These are phyloP conservation scores for Stephanodiscus minutulus DNA, from an alignment of 108 stramenopile genomes.

Conservation along the genomic window DNA sequence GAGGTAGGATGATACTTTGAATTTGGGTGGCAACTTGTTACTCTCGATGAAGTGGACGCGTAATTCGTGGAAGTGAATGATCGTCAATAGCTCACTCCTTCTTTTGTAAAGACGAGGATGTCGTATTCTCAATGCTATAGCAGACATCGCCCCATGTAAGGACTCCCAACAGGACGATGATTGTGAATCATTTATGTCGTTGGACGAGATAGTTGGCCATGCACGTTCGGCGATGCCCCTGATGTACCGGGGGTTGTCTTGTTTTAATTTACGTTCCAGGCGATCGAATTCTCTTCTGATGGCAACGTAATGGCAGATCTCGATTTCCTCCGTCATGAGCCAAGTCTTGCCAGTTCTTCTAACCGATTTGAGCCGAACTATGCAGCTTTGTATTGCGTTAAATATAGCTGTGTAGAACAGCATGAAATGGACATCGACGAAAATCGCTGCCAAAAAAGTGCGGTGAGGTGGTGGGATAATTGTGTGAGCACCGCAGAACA, in stretches of 20 bases:
- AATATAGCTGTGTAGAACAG: conserved; percentile 87
- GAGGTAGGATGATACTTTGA: conserved; percentile 83
- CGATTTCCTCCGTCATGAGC: conserved; percentile 80
- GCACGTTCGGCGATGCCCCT: background rate
- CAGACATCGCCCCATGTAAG: background rate
- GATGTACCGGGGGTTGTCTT: background rate
- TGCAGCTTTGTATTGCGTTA: conserved; percentile 75
- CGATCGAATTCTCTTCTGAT: conserved; percentile 87
- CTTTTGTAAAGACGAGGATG: conserved; percentile 31
- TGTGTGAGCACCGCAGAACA: background rate
- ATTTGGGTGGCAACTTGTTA: conserved; percentile 70
- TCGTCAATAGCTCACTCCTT: conserved; percentile 64
- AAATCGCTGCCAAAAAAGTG: conserved; percentile 40
- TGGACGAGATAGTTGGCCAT: background rate
- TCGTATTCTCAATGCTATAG: conserved; percentile 32
- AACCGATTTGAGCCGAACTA: conserved; percentile 58
- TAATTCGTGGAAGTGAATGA: conserved; percentile 84
- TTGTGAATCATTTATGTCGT: background rate
- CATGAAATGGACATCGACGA: conserved; percentile 88
- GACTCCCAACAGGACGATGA: background rate
- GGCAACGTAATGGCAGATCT: conserved; percentile 87
- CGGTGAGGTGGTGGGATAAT: background rate
- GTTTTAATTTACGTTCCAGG: conserved; percentile 18
- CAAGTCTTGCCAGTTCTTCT: conserved; percentile 62
- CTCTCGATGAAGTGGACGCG: conserved; percentile 79